Base-by-base conservation (phyloP, 2,329 filamentous ascomycete species). In the Leptographium wingfieldii region DNA sequence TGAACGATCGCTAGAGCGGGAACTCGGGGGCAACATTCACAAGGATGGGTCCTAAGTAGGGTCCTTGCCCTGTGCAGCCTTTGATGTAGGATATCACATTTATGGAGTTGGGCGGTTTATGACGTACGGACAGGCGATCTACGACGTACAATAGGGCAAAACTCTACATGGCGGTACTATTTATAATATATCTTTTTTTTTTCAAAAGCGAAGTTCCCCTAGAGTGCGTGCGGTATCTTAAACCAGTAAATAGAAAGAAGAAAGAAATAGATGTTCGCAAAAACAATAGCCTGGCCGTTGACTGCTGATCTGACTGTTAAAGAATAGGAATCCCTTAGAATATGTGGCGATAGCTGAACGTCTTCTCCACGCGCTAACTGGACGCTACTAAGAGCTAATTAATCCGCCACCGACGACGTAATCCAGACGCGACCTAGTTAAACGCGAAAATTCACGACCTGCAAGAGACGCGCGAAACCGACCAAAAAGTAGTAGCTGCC, bases 1-100 rank as follows among this genome's bases (percentile, higher is more conserved):
- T 62, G 78, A 82, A 68, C 74, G 70, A 43, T 69, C 72, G 35
- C 63, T 67, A 49, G 66, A 61, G 60, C 69, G 68, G 27, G 9
- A 55, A 22, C 22, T 59, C 22, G 48, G 25, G 48, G 22, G 48
- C 48, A 51, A 12, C 40, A 49, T n/a, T 11, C 49, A 27, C 5
- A 31, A 31, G 49, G 19, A 46, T 46, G 43, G 19, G 43, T 19
- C 43, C 14, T 19, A n/a, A 6, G 49, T 51, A 25, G 48, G 43
- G 9, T 3, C 43, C 7, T 46, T 40, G 12, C 43, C 16, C 43
- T 9, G 16, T 46, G 16, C 43, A 46, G 43, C 19, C 16, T 46
- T 19, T 46, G 19, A 3, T 46, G 43, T 46, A 46, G 6, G 16
- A 46, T 46, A 46, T n/a, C 43, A 40, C 9, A 14, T 40, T 46